Percentiles rank a stretch among this genome's conserved stretches.
Conservation (phyloP, 139 green algal species). For the Volvox africanus region DNA sequence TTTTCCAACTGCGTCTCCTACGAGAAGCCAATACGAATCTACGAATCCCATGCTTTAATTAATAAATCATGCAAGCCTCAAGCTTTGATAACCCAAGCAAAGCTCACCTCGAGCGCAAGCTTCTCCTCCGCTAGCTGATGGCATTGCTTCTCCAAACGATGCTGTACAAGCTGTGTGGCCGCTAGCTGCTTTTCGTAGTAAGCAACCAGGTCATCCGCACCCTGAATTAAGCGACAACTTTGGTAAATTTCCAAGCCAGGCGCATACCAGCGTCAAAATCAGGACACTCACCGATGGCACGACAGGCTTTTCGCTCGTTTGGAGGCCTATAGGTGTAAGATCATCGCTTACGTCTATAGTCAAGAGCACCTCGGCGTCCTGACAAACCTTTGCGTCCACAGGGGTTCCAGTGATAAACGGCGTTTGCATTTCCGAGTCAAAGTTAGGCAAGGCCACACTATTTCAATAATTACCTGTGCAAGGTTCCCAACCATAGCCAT, state of each 20-base stretch:
- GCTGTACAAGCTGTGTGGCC: slow-evolving; percentile 24
- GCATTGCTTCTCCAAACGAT: slow-evolving; percentile 29
- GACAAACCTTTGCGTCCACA: neutral
- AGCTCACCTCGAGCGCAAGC: slow-evolving; percentile 9
- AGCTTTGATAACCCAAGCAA: too few relatives aligned
- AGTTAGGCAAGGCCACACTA: neutral
- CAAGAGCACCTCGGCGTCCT: neutral
- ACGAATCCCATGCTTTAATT: too few relatives aligned
- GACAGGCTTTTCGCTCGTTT: neutral
- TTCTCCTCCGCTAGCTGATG: slow-evolving; percentile 32
- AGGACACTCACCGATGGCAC: slow-evolving; percentile 5
- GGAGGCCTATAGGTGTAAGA: neutral
- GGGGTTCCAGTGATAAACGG: neutral
- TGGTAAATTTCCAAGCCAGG: too few relatives aligned
- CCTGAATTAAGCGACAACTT: neutral
- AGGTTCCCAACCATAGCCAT: too few relatives aligned
- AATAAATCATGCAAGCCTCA: too few relatives aligned
- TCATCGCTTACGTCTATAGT: slow-evolving; percentile 34
- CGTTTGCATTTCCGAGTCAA: neutral
- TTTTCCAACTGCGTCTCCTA: too few relatives aligned
- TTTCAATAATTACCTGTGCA: neutral
- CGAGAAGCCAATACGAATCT: too few relatives aligned
- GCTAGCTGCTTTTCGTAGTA: slow-evolving; percentile 39
- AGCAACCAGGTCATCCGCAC: neutral
- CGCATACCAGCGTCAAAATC: neutral